Evolutionary conservation across 768 basidiomycete genomes (phyloP).

Genomic region (Collybiopsis confluens): DNA sequence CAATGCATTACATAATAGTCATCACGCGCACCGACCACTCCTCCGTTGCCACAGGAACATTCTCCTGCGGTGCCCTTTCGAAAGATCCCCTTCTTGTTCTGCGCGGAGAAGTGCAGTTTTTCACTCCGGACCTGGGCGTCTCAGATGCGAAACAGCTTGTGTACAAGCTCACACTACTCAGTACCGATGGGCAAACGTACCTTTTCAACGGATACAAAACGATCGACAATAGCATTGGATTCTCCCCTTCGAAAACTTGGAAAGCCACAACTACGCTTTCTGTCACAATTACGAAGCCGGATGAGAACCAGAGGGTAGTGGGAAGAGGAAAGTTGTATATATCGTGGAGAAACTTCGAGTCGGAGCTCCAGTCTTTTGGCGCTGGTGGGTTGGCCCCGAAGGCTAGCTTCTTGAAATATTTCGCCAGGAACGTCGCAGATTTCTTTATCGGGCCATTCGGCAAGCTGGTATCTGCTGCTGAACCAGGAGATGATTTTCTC

Average conservation of each 20-base stretch:
- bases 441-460: constrained; percentile 11
- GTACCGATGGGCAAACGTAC: constrained; percentile 11
- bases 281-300: constrained; percentile 11
- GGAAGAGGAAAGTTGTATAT: constrained; percentile 11
- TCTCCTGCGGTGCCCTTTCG: constrained; percentile 13
- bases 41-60: constrained; percentile 13
- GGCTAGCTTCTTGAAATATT: constrained; percentile 5
- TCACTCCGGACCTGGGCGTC: constrained; percentile 10
- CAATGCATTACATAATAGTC: not conserved
- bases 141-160: constrained; percentile 10
- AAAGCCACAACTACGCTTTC: constrained; percentile 14
- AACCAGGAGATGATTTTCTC: not conserved
- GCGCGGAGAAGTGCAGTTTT: constrained; percentile 13
- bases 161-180: constrained; percentile 14
- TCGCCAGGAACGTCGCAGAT: constrained; percentile 1
- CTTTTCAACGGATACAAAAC: constrained; percentile 14
- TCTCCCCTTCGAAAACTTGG: constrained; percentile 11
- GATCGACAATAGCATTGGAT: constrained; percentile 9
- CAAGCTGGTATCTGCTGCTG: constrained; percentile 6
- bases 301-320: constrained; percentile 5
- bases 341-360: constrained; percentile 10
- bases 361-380: constrained; percentile 10
- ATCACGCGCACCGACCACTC: constrained; percentile 9
- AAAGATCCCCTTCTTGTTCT: constrained; percentile 12
- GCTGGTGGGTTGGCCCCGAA: not conserved